Percentiles rank a stretch among this genome's conserved stretches.
These are phyloP conservation scores for Yamadazyma scolyti DNA, from an alignment of 805 yeast genomes.

Conservation along the genomic window DNA sequence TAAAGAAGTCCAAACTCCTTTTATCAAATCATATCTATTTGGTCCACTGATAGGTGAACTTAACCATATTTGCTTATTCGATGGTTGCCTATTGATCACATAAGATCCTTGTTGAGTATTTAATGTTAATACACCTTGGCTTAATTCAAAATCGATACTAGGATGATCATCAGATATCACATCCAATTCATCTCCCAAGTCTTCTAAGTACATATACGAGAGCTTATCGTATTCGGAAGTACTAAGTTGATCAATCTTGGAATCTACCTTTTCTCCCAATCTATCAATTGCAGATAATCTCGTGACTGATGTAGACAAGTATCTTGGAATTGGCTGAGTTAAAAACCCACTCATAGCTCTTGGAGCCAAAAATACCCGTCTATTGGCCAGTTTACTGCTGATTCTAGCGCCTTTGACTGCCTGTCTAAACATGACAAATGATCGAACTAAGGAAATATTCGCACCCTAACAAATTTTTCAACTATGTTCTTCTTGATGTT, in stretches of 20 bases:
- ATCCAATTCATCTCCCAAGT: slow-evolving; percentile 64
- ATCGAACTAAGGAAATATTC: not conserved
- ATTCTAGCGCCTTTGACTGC: not conserved
- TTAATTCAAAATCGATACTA: slow-evolving; percentile 68
- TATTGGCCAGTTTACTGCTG: not conserved
- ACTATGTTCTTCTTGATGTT: slow-evolving; percentile 37
- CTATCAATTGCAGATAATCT: slow-evolving; percentile 11
- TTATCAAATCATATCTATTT: slow-evolving; percentile 63
- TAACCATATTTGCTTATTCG: slow-evolving; percentile 95
- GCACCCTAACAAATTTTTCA: not conserved
- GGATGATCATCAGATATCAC: slow-evolving; percentile 58
- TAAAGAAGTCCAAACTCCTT: slow-evolving; percentile 74
- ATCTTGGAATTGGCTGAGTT: not conserved
- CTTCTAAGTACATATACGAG: slow-evolving; percentile 70
- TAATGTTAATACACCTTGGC: slow-evolving; percentile 85
- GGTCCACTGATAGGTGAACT: slow-evolving; percentile 95
- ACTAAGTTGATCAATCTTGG: slow-evolving; percentile 47
- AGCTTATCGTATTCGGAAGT: slow-evolving; percentile 55
- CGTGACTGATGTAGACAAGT: not conserved
- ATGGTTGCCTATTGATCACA: slow-evolving; percentile 95
- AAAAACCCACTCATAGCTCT: not conserved
- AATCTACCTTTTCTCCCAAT: slow-evolving; percentile 11
- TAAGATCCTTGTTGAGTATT: slow-evolving; percentile 71
- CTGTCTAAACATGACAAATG: slow-evolving; percentile 2
- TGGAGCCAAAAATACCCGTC: not conserved